Evolutionary conservation across 176 grass and related monocot species (phyloP).

Genomic region (Aegilops umbellulata): DNA sequence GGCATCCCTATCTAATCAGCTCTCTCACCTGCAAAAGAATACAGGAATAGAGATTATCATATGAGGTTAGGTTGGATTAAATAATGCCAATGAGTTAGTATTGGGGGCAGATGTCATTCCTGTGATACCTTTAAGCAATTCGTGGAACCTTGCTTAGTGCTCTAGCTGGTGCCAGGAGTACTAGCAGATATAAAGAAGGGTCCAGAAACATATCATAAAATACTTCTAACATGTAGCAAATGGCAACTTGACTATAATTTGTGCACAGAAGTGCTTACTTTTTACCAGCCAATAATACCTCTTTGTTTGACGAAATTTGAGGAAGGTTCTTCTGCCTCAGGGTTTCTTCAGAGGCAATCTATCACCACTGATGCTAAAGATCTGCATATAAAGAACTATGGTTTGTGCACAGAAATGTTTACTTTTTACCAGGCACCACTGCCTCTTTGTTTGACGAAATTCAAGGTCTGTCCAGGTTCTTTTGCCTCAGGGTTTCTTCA

Average conservation of each 20-base stretch:
- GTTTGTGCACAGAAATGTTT: slow-evolving; percentile 11
- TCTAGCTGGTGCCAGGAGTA: slow-evolving; percentile 30
- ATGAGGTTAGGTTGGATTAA: slow-evolving; percentile 27
- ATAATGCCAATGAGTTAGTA: slow-evolving; percentile 15
- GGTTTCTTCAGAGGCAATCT: slow-evolving; percentile 7
- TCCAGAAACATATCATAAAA: slow-evolving; percentile 24
- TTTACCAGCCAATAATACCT: slow-evolving; percentile 13
- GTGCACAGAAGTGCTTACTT: not conserved
- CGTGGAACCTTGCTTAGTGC: slow-evolving; percentile 35
- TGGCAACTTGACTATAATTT: slow-evolving; percentile 12
- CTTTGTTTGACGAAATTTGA: slow-evolving; percentile 16
- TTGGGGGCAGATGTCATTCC: slow-evolving; percentile 24
- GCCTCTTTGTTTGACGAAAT: slow-evolving; percentile 22
- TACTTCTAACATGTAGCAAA: slow-evolving; percentile 21
- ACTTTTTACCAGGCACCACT: slow-evolving; percentile 1
- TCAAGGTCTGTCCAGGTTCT: not conserved
- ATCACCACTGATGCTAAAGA: slow-evolving; percentile 1
- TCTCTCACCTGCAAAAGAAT: slow-evolving; percentile 29
- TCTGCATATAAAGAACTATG: slow-evolving; percentile 9
- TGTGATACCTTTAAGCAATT: slow-evolving; percentile 29
- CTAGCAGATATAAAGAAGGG: slow-evolving; percentile 32
- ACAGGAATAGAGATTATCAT: slow-evolving; percentile 7
- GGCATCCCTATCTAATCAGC: slow-evolving; percentile 41
- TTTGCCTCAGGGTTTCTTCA: slow-evolving; percentile 14
- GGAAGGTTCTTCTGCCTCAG: not conserved